Conservation (phyloP, 2,329 filamentous ascomycete species). For the Daldinia eschscholtzii region DNA sequence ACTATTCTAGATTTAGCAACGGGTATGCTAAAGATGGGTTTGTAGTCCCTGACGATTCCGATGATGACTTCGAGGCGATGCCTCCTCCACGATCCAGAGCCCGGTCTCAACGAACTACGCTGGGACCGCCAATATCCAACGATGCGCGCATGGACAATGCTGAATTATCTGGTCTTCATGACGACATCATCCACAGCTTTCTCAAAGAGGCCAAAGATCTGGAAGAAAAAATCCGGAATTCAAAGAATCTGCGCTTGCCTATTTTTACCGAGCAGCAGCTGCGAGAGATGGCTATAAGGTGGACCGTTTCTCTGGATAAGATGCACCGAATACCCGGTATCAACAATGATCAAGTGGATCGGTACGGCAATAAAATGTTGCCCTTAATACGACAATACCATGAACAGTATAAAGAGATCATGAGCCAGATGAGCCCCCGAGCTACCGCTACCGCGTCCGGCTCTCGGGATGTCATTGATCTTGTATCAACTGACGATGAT, state of each 20-base stretch:
- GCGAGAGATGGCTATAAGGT: slow-evolving; percentile 78
- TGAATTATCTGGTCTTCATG: slow-evolving; percentile 69
- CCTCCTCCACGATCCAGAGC: slow-evolving; percentile 51
- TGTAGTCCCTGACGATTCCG: slow-evolving; percentile 55
- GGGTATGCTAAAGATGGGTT: slow-evolving; percentile 61
- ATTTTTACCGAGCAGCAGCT: slow-evolving; percentile 78
- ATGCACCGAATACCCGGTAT: slow-evolving; percentile 76
- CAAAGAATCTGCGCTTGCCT: slow-evolving; percentile 66
- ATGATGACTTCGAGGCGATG: slow-evolving; percentile 63
- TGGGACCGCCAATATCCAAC: slow-evolving; percentile 70
- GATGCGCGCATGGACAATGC: slow-evolving; percentile 65
- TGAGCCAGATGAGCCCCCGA: slow-evolving; percentile 51
- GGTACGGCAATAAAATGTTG: slow-evolving; percentile 72
- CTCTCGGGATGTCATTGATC: slow-evolving; percentile 64
- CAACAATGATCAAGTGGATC: slow-evolving; percentile 70
- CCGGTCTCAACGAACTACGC: slow-evolving; percentile 55
- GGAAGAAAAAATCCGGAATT: slow-evolving; percentile 72
- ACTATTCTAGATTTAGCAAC: slow-evolving; percentile 54
- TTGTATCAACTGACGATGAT: slow-evolving; percentile 59
- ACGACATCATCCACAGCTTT: slow-evolving; percentile 74
- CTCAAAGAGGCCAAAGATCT: slow-evolving; percentile 70
- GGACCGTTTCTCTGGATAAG: slow-evolving; percentile 71
- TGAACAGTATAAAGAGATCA: slow-evolving; percentile 63
- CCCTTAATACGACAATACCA: slow-evolving; percentile 66
- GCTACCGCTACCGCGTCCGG: slow-evolving; percentile 30